Conservation (phyloP, 129 eudicot genomes). For the Lonicera japonica region DNA sequence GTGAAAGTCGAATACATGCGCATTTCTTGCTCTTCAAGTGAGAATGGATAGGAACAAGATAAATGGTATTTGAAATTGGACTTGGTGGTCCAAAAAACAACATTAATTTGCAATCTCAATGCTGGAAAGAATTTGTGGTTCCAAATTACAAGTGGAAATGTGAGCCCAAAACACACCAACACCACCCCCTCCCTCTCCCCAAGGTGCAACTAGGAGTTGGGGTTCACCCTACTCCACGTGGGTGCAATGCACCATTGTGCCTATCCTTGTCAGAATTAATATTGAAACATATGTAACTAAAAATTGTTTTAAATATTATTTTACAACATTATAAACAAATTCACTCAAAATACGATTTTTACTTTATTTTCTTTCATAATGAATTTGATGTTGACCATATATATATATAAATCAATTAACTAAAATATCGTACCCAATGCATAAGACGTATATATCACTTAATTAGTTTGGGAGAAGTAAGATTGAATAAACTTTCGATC, state of each 20-base stretch:
- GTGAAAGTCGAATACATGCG: too few species aligned
- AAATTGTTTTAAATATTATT: too few species aligned
- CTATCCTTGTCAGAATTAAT: slow-evolving; percentile 15
- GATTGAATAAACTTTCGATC: too few species aligned
- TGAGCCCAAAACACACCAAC: slow-evolving; percentile 5
- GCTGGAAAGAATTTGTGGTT: slow-evolving; percentile 3
- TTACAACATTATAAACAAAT: too few species aligned
- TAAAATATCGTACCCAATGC: too few species aligned
- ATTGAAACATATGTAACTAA: not conserved
- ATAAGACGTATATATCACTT: too few species aligned
- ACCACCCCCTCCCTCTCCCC: not conserved
- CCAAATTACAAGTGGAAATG: slow-evolving; percentile 18
- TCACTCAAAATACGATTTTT: too few species aligned
- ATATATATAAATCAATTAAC: too few species aligned
- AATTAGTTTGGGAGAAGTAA: too few species aligned
- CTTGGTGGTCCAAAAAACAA: slow-evolving; percentile 11
- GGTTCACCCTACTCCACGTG: slow-evolving; percentile 23
- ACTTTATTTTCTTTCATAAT: too few species aligned
- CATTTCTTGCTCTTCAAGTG: not conserved
- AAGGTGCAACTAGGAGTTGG: slow-evolving; percentile 7
- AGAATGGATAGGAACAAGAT: not conserved
- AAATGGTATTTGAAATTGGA: not conserved
- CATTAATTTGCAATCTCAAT: slow-evolving; percentile 17
- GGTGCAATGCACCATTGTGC: not conserved
- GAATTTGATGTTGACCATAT: too few species aligned